Evolutionary conservation across 2,329 filamentous ascomycete genomes (phyloP), one percentile per base, ranked within the genome.

Genomic region (Biscogniauxia sp.): DNA sequence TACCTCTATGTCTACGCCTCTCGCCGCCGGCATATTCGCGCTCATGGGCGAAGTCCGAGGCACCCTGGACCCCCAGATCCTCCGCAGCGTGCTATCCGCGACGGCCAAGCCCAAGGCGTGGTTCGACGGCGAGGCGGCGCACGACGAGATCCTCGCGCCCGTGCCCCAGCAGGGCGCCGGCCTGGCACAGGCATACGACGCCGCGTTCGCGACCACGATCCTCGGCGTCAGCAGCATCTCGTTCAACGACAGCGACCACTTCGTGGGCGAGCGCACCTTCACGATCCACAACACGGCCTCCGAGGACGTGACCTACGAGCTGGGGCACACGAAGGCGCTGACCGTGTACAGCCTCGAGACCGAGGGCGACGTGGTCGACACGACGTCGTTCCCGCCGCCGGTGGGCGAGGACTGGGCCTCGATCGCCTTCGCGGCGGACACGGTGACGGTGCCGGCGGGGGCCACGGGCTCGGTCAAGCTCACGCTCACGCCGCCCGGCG

Each of bases 1-100:
- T 11, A 86, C 83, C 0, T 84, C 80, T 1, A 85, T 85, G 82
- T 78, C 81, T 8, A 77, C 62, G 79, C 82, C n/a, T 71, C 20
- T 82, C 26, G 74, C 78, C 3, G 80, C 81, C 20, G 78, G 73
- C 53, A 71, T 74, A 37, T 69, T 70, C 25, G 74, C 72, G 4
- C 71, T 77, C n/a, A 63, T 75, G 26, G 66, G 64, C 3, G 68
- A 74, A 51, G 69, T 65, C 23, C 64, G 72, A 8, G 72, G 73
- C 9, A 73, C 64, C 11, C 57, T 63, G 15, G 68, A 66, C 23
- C 70, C 69, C 19, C 58, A 60, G 58, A 64, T 64, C 7, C 64
- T 76, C 13, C 62, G 65, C n/a, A 64, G 51, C 17, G 56, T 70
- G 28, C 67, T 77, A 19, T 64, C 73, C 11, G 61, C 72, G 19